Conservation (phyloP, 2,329 filamentous ascomycete species). For the Chrysoporthe austroafricana region DNA sequence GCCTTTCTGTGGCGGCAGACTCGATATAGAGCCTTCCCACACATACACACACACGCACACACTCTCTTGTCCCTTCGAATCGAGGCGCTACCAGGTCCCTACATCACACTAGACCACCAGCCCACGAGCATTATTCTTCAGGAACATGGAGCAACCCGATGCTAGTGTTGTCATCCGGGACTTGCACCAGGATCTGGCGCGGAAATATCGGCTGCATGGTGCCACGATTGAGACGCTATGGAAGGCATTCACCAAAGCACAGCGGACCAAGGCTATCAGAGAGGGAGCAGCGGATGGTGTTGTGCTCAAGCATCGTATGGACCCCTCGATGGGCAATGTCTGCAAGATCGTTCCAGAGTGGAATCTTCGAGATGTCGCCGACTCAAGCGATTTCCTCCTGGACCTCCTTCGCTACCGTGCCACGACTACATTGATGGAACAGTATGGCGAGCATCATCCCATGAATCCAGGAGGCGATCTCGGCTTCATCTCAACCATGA, state of each 20-base stretch:
- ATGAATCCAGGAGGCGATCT: slow-evolving; percentile 2
- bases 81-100: not conserved
- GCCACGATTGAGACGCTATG: slow-evolving; percentile 44
- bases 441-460: slow-evolving; percentile 23
- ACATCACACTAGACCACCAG: not conserved
- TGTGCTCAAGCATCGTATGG: slow-evolving; percentile 41
- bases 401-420: slow-evolving; percentile 29
- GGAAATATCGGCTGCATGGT: slow-evolving; percentile 44
- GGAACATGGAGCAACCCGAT: not conserved
- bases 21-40: no score
- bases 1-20: no score
- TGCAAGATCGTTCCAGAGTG: slow-evolving; percentile 48
- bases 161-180: slow-evolving; percentile 31
- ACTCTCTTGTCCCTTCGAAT: not conserved
- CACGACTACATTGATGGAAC: slow-evolving; percentile 26
- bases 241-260: slow-evolving; percentile 41
- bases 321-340: slow-evolving; percentile 42
- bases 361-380: slow-evolving; percentile 47
- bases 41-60: no score
- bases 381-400: slow-evolving; percentile 36
- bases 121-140: not conserved
- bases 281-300: slow-evolving; percentile 38
- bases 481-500: slow-evolving; percentile 24
- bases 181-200: slow-evolving; percentile 43
- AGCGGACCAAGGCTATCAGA: slow-evolving; percentile 42